phyloP scores from a whole-genome alignment of 345 rosid species.

The Gossypium ekmanianum region DNA sequence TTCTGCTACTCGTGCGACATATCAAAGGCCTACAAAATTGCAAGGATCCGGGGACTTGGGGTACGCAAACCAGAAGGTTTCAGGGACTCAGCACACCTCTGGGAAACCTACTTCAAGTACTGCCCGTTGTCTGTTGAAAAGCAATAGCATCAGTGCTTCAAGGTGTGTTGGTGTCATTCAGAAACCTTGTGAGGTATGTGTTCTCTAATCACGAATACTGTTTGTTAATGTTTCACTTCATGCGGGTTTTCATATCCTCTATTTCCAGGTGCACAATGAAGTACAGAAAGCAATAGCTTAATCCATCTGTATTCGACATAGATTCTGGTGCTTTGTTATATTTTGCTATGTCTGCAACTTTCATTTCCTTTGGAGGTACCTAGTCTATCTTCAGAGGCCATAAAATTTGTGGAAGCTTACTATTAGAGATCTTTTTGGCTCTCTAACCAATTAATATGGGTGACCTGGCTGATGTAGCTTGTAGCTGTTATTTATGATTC shows the following conservation, averaged over 20 bases:
- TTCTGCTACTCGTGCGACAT: conserved; percentile 41
- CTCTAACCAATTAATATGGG: not conserved
- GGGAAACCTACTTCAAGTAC: conserved; percentile 34
- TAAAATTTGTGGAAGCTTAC: not conserved
- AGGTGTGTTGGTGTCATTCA: conserved; percentile 43
- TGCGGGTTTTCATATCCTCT: not conserved
- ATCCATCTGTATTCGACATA: not conserved
- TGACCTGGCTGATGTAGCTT: conserved; percentile 7
- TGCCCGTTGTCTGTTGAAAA: conserved; percentile 48
- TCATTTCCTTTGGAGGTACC: not conserved
- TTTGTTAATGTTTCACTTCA: not conserved
- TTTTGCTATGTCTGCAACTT: not conserved
- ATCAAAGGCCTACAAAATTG: conserved; percentile 36
- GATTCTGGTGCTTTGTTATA: not conserved
- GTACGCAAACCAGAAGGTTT: conserved; percentile 35
- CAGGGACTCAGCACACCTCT: conserved; percentile 31
- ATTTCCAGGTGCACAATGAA: conserved; percentile 13
- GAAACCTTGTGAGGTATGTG: conserved; percentile 27
- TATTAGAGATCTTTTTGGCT: too few species aligned
- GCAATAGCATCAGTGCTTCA: conserved; percentile 71
- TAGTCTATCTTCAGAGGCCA: not conserved
- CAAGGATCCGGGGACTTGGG: conserved; percentile 23
- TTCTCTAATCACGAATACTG: not conserved
- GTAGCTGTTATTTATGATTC: conserved; percentile 5
- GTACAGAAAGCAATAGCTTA: conserved; percentile 11